Evolutionary conservation across 2,329 filamentous ascomycete species (phyloP), one percentile per base, ranked within the genome.

Genomic region (Cercospora brassicicola): DNA sequence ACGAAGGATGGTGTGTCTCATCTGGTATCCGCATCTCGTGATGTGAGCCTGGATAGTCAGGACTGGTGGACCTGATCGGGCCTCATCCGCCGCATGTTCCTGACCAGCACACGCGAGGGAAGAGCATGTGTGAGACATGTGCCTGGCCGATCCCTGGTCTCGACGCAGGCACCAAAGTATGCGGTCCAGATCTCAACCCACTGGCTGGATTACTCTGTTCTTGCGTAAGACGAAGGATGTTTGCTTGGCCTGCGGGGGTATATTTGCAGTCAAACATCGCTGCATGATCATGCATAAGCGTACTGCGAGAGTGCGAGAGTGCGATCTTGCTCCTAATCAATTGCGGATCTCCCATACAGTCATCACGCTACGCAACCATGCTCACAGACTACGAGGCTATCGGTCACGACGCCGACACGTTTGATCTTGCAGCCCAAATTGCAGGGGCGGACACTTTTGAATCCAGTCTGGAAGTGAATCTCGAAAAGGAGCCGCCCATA

Each of bases 331-430:
- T 48, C 6, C 18, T 48, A 15, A 48, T 26, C 20, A 9, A 51
- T 26, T 9, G 9, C 9, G 20, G 45, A 13, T 6, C 9, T 26
- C 31, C 13, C 33, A 23, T 23, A 60, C 33, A 39, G 31, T 10
- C 15, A n/a, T 42, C 15, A 9, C 15, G 36, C 36, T 9, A 42
- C 26, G 39, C 39, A 30, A 55, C 28, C 42, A 67, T 68, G 66
- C 62, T 67, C 26, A 63, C 62, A 42, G 61, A 68, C 57, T 68
- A 64, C 62, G 65, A 67, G 18, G 61, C 61, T 20, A 63, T 61
- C 39, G 65, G 61, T 45, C 62, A 64, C n/a, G 65, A 67, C 48
- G 65, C 65, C 23, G 31, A 53, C 10, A 64, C 62, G 7, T 64
- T 64, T 36, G 56, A 64, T 18, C 23, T 68, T 20, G 56, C 57